Base-by-base conservation (phyloP, 371 early-diverging fungal species). In the Gilbertella persicaria region DNA sequence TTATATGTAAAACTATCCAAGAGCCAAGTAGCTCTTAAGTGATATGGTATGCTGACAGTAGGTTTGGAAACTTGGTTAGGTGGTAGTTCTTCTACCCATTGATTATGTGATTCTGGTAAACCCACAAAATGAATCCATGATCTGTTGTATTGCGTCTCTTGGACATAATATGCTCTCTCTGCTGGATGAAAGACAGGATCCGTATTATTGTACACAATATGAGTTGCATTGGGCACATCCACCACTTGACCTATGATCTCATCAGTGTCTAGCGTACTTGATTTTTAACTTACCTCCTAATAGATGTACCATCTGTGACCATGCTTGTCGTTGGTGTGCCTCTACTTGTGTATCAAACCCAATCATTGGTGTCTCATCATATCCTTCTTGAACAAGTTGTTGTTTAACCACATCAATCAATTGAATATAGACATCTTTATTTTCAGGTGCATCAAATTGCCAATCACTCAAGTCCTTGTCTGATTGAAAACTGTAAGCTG, bases 51-150 rank as follows among this genome's bases (percentile, higher is more conserved):
- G 7, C 68, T 36, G 24, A 46, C 26, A 19, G 68, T 48, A 10
- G 59, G 59, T 7, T 55, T 61, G 24, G 71, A 44, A 10, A 59
- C 52, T 19, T 71, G 57, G 23, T 50, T 44, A 23, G 61, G 63
- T 49, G 21, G 40, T 37, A n/a, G 30, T 17, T 78, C 64, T 2
- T 78, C 66, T 13, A 86, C 71, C 86, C 89, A 87, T 12, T 62
- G 62, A 52, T 92, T 88, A 55, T 82, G 79, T 5, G 92, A 90
- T 41, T 83, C 86, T 6, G 92, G 92, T 44, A 84, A 77, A 35
- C 85, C 82, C 69, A 85, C 73, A 71, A 82, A 85, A 55, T 92
- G 92, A 2, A 92, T 73, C 8, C 83, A 69, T 20, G 49, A 37
- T 16, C 35, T 75, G 74, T 47, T 66, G 73, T 33, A 68, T 73